These are phyloP conservation scores for Malassezia dermatis DNA, from an alignment of 1,284 basidiomycete genomes.

Conservation along the genomic window DNA sequence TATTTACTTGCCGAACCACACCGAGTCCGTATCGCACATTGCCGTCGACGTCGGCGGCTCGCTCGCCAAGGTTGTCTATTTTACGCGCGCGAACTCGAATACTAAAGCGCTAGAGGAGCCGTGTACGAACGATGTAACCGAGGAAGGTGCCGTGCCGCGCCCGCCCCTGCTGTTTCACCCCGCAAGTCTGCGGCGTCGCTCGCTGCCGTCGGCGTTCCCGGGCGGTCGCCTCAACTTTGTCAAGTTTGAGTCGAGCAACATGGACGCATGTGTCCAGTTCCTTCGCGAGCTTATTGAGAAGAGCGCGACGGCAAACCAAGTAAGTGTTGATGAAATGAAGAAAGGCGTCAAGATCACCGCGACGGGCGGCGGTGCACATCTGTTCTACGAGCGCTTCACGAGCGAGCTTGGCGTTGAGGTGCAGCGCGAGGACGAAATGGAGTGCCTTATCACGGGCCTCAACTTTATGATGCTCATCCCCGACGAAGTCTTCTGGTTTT, in stretches of 20 bases:
- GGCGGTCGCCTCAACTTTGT: slow-evolving; percentile 96
- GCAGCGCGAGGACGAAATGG: slow-evolving; percentile 91
- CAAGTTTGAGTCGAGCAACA: slow-evolving; percentile 86
- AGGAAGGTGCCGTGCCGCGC: not conserved
- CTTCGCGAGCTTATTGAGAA: slow-evolving; percentile 75
- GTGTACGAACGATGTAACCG: not conserved
- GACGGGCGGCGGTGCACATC: slow-evolving; percentile 92
- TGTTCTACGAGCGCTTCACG: slow-evolving; percentile 75
- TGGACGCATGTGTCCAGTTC: slow-evolving; percentile 71
- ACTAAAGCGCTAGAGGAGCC: not conserved
- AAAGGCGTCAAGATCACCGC: slow-evolving; percentile 91
- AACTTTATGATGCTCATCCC: slow-evolving; percentile 94
- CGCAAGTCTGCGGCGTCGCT: slow-evolving; percentile 20
- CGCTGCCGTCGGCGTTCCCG: slow-evolving; percentile 49
- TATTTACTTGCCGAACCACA: slow-evolving; percentile 46
- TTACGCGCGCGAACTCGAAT: slow-evolving; percentile 53
- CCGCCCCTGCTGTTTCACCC: slow-evolving; percentile 14
- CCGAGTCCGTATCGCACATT: slow-evolving; percentile 45
- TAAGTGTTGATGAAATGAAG: slow-evolving; percentile 81
- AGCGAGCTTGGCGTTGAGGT: slow-evolving; percentile 70
- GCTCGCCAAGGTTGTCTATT: slow-evolving; percentile 95
- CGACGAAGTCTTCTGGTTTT: slow-evolving; percentile 96
- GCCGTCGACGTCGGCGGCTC: slow-evolving; percentile 67
- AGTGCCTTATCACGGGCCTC: slow-evolving; percentile 89
- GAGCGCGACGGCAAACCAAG: slow-evolving; percentile 76